Percentiles rank a stretch among this genome's conserved stretches.
Evolutionary conservation across 1,284 basidiomycete genomes (phyloP).

Genomic region (Cronartium ribicola): DNA sequence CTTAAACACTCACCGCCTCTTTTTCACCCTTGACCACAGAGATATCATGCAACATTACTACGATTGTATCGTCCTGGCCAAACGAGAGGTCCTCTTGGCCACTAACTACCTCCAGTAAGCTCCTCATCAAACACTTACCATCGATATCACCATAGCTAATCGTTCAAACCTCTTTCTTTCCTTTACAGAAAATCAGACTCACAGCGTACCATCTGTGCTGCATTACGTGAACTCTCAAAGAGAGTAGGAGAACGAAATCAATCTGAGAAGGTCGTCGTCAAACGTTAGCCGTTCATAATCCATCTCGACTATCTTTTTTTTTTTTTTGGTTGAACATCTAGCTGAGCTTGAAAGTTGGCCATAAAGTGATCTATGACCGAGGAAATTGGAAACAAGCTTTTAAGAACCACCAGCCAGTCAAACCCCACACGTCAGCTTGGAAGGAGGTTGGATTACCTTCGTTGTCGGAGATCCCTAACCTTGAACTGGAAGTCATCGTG

Average conservation of each 20-base stretch:
- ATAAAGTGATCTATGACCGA: slow-evolving; percentile 65
- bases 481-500: slow-evolving; percentile 62
- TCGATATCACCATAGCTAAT: not conserved
- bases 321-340: not conserved
- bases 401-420: slow-evolving; percentile 35
- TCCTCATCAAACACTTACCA: not conserved
- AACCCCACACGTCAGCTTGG: slow-evolving; percentile 55
- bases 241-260: slow-evolving; percentile 56
- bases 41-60: slow-evolving; percentile 40
- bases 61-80: slow-evolving; percentile 56
- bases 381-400: slow-evolving; percentile 59
- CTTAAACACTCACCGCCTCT: not conserved
- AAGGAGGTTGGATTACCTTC: slow-evolving; percentile 60
- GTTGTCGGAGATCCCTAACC: slow-evolving; percentile 60
- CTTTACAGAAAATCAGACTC: slow-evolving; percentile 55
- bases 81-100: slow-evolving; percentile 61
- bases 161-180: not conserved
- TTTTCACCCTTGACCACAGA: not conserved
- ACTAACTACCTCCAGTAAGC: slow-evolving; percentile 57
- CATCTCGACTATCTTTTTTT: not conserved
- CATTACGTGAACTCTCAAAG: slow-evolving; percentile 60
- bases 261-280: slow-evolving; percentile 58
- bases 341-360: slow-evolving; percentile 36
- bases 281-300: slow-evolving; percentile 45
- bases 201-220: slow-evolving; percentile 58